Base-by-base conservation (phyloP, 768 basidiomycete genomes). In the Lactarius psammicola region DNA sequence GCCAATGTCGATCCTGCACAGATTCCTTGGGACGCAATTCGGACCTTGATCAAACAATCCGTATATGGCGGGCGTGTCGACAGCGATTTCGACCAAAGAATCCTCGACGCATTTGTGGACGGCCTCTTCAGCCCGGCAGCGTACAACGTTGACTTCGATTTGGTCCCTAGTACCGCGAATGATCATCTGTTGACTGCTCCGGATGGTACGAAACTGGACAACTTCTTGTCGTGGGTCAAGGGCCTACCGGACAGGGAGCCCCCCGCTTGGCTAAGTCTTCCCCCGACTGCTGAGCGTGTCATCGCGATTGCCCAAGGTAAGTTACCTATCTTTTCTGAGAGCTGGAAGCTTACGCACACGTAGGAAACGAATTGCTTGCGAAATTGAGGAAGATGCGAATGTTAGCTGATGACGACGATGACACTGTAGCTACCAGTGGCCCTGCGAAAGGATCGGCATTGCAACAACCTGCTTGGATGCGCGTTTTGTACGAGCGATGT, bases 11-110 rank as follows among this genome's bases (percentile, higher is more conserved):
- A 98, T 74, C 97, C 97, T 1, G 88, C 85, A 0, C 81, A 83
- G 11, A 95, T 99, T 57, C 97, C 97, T 4, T 98, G 97, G 95
- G 87, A 90, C 70, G 96, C 97, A 15, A 78, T 99, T n/a, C 85
- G 94, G 42, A 90, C 90, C 0, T 82, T 98, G 60, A 85, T 99
- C 79, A 98, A 96, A 72, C 92, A 98, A 74, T 94, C 94, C 8
- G 91, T 99, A 26, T 99, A 99, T 71, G 94, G 95, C 66, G 95
- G 96, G 17, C 81, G 95, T 63, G 82, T 97, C 59, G 95, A 98
- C 79, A 95, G 93, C 68, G 93, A 95, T 76, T 95, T 94, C 73
- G 97, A 99, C 74, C 96, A 98, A 73, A 81, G 84, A 69, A 89
- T 97, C 59, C 82, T 99, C 56, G 92, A 98, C 74, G 86, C 94